Base-by-base conservation (phyloP, 2,329 filamentous ascomycete species). In the Lizonia empirigonia region DNA sequence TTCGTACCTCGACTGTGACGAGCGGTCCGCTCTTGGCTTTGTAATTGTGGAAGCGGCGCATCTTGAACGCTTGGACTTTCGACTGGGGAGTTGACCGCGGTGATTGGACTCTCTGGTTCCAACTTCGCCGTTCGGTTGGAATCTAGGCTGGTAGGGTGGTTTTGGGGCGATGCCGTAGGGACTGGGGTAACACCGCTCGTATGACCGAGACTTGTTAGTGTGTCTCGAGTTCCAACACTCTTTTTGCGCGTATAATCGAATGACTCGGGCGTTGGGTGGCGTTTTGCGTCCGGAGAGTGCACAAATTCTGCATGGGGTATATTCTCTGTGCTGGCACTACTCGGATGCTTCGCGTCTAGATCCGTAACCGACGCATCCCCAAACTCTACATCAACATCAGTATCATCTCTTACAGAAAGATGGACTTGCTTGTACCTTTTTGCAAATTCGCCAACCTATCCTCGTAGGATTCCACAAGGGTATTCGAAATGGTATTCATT, bases 401-500 rank as follows among this genome's bases (percentile, higher is more conserved):
- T 19, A 34, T 30, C 12, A 8, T 10, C 3, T 12, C 18, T 16
- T 7, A 34, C 3, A 12, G 12, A 7, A 12, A 9, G 7, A 7
- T 2, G 9, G 23, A 5, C 4, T 13, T 16, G 2, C 5, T 16
- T 16, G 1, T 9, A 23, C 48, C 65, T 39, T 59, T 61, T 22
- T 69, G 63, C 12, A 66, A 37, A 23, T 62, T 66, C 15, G 59
- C 60, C 13, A 69, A 50, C 10, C 63, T 50, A 12, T 64, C 62
- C 20, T 65, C 63, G 45, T 67, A 67, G 2, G 62, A 65, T 23
- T 64, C 65, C 5, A 57, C 58, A 10, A 69, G 46, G 6, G 62
- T 67, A 40, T 64, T 67, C 5, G 60, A 60, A 30, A 67, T 68
- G 16, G 62, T 63, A 34, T 42, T 61, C 18, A 66, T 41, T 8